Evolutionary conservation across 768 basidiomycete genomes (phyloP), one percentile per base, ranked within the genome.

Genomic region (Podaxis sp.): DNA sequence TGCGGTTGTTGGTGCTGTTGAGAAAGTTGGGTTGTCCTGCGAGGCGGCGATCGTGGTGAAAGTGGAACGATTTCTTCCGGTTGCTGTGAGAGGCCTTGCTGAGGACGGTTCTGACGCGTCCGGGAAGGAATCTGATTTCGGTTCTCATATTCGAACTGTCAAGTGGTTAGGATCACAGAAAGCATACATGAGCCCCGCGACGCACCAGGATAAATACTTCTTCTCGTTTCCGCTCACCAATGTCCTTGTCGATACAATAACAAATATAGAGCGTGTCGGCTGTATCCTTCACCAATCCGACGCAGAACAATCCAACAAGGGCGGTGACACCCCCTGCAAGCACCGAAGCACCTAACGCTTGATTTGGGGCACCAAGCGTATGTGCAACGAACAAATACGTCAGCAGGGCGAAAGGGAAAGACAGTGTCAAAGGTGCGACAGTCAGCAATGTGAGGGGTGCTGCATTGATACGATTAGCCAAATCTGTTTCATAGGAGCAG

Each of bases 361-460:
- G 82, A 50, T 86, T 71, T 0, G 92, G 91, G 25, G 86, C 84
- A 16, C 72, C 70, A 21, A 93, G 73, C 0, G 89, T 88, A 72
- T 93, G 91, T 1, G 92, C 89, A n/a, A 93, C 90, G 65, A 95
- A 91, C 18, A 98, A 73, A 71, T 96, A 97, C 4, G 93, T 90
- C 38, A 83, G 74, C 28, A 95, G 76, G 13, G 92, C 87, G 63
- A 92, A 90, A 4, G 93, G 90, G 63, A 95, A 81, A 0, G 91
- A 90, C 62, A 94, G 76, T 0, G 88, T 90, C 53, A 92, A 76
- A 16, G 93, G 89, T 11, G 90, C 83, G 28, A 90, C 81, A 14
- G 87, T 90, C 64, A 95, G 79, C 64, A 95, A 74, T 0, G 89
- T 83, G 65, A 93, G 79, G 69, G 85, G 81, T 25, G 83, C 82